These are phyloP conservation scores for Apiospora malaysiana DNA, from an alignment of 2,329 filamentous ascomycete species.

Conservation along the genomic window DNA sequence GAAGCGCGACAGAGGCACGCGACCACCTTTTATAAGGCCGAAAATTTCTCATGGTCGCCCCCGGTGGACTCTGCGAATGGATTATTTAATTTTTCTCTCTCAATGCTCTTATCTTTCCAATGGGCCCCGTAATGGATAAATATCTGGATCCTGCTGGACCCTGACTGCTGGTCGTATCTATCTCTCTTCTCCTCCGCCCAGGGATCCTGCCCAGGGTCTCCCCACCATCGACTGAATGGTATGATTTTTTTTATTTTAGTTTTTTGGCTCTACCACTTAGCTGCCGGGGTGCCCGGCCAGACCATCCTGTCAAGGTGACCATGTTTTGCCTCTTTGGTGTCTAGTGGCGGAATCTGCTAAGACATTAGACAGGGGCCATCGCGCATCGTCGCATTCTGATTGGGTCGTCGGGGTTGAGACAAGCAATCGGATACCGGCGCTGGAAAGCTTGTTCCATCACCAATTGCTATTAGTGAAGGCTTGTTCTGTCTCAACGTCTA, in stretches of 20 bases:
- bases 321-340: background rate
- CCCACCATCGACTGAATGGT: background rate
- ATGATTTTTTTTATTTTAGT: no score
- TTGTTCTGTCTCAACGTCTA: background rate
- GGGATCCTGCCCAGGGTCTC: background rate
- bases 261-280: background rate
- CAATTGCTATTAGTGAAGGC: slow-evolving; percentile 14
- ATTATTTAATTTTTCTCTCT: background rate
- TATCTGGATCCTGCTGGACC: background rate
- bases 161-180: background rate
- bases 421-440: slow-evolving; percentile 13
- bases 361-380: background rate
- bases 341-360: background rate
- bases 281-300: background rate
- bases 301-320: background rate
- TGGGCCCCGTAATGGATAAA: background rate
- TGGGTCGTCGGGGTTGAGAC: background rate
- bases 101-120: background rate
- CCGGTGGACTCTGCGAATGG: background rate
- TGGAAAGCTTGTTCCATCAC: slow-evolving; percentile 14
- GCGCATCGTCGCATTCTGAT: background rate
- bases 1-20: background rate
- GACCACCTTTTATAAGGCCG: background rate
- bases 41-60: background rate
- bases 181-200: background rate